A percentile compares a stretch with the other conserved stretches of the same genome.
Evolutionary conservation across 176 grass and related monocot species (phyloP).

Genomic region (Carex pumila): DNA sequence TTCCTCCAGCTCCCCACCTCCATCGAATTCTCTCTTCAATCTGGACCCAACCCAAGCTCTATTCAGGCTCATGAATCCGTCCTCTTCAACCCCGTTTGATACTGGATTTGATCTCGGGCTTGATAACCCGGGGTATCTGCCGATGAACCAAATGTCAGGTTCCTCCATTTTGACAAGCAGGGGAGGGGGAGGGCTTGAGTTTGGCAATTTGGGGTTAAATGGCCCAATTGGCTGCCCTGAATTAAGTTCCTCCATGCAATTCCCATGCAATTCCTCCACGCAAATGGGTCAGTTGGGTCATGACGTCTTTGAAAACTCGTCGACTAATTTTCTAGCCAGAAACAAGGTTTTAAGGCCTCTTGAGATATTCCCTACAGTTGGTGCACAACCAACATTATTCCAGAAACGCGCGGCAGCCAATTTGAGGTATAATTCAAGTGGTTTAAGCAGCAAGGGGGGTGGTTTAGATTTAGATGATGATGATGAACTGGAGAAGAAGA

Average conservation of each 20-base stretch:
- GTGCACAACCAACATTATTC: conserved; percentile 92
- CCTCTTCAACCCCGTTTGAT: conserved; percentile 39
- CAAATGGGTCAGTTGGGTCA: conserved; percentile 42
- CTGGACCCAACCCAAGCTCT: conserved; percentile 8
- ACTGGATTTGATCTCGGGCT: conserved; percentile 57
- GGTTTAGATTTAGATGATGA: conserved; percentile 40
- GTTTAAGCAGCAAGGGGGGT: background rate
- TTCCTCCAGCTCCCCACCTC: conserved; percentile 23
- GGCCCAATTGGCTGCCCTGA: conserved; percentile 28
- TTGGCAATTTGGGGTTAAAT: conserved; percentile 56
- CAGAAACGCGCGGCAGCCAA: conserved; percentile 80
- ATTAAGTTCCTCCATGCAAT: conserved; percentile 15
- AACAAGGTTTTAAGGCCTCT: conserved; percentile 79
- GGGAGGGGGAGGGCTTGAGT: conserved; percentile 25
- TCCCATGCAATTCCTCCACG: background rate
- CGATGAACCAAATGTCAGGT: conserved; percentile 12
- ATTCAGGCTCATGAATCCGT: conserved; percentile 38
- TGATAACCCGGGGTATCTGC: conserved; percentile 23
- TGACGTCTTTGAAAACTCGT: conserved; percentile 48
- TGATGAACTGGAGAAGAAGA: conserved; percentile 54
- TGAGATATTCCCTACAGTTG: conserved; percentile 67
- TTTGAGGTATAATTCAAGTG: conserved; percentile 39
- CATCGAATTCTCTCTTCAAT: conserved; percentile 31
- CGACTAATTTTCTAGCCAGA: conserved; percentile 20
- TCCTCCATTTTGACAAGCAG: conserved; percentile 29